These are phyloP conservation scores for Poa annua DNA, from an alignment of 176 grass and related monocot genomes.

Conservation along the genomic window DNA sequence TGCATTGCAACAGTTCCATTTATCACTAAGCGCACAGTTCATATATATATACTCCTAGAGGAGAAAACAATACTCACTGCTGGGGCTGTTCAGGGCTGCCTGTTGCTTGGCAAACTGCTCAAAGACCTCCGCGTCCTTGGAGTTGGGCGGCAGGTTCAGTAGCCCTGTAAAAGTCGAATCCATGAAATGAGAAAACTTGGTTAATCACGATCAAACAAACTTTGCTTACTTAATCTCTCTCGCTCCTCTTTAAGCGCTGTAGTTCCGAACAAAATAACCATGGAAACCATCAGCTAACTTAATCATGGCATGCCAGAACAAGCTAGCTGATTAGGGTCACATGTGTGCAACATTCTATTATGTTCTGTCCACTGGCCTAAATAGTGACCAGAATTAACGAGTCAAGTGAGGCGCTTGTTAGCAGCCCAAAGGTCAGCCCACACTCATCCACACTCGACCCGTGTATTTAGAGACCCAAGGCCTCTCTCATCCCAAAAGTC, in stretches of 20 bases:
- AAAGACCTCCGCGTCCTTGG: constrained; percentile 62
- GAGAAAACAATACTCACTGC: constrained; percentile 11
- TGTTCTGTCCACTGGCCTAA: background rate
- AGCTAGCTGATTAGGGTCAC: background rate
- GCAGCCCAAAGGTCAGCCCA: too few relatives aligned
- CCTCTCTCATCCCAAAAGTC: too few relatives aligned
- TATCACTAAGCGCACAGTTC: too few relatives aligned
- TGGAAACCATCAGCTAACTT: background rate
- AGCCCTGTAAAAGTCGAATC: constrained; percentile 44
- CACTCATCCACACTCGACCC: too few relatives aligned
- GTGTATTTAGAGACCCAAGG: too few relatives aligned
- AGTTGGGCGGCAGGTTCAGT: constrained; percentile 50
- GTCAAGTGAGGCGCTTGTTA: too few relatives aligned
- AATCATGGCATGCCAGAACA: background rate
- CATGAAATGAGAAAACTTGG: background rate
- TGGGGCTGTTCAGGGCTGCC: background rate
- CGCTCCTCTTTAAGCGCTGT: background rate
- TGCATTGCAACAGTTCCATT: too few relatives aligned
- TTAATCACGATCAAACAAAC: background rate
- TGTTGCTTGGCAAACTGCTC: constrained; percentile 48
- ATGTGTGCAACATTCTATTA: background rate
- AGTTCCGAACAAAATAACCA: background rate
- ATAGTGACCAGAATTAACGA: background rate
- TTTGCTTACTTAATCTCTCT: background rate
- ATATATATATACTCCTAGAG: too few relatives aligned